Percentiles rank a stretch among this genome's conserved stretches.
phyloP scores from a whole-genome alignment of 176 grass and related monocot species.

The Bolboschoenus planiculmis region DNA sequence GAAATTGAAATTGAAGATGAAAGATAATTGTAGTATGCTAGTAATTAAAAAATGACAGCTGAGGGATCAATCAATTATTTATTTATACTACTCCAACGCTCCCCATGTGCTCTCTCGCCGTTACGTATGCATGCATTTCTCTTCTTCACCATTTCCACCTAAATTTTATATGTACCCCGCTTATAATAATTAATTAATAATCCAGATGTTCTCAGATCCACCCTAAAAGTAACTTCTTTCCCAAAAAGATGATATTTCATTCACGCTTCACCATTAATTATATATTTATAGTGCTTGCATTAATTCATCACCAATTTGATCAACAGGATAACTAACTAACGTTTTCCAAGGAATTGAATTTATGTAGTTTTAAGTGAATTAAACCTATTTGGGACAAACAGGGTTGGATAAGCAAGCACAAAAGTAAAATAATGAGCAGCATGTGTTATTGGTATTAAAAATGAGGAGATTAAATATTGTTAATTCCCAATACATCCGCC shows the following conservation, averaged over 20 bases:
- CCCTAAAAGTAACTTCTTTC: neutral
- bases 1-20: neutral
- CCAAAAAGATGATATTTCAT: neutral
- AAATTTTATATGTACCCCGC: neutral
- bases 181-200: slow-evolving; percentile 1
- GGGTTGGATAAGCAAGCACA: no score
- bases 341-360: no score
- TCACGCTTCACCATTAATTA: no score
- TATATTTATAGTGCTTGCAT: neutral
- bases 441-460: neutral
- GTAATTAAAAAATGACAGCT: neutral
- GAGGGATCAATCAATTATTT: neutral
- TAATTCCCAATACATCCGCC: no score
- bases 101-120: slow-evolving; percentile 11
- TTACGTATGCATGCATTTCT: slow-evolving; percentile 12
- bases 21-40: neutral
- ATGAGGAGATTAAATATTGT: neutral
- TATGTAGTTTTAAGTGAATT: no score
- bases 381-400: no score
- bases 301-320: neutral
- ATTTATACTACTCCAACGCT: slow-evolving; percentile 1
- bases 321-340: no score
- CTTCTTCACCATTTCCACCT: neutral
- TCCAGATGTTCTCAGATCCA: neutral
- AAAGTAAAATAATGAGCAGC: no score